Evolutionary conservation across 2,329 filamentous ascomycete species (phyloP).

Genomic region (Neoarthrinium moseri): DNA sequence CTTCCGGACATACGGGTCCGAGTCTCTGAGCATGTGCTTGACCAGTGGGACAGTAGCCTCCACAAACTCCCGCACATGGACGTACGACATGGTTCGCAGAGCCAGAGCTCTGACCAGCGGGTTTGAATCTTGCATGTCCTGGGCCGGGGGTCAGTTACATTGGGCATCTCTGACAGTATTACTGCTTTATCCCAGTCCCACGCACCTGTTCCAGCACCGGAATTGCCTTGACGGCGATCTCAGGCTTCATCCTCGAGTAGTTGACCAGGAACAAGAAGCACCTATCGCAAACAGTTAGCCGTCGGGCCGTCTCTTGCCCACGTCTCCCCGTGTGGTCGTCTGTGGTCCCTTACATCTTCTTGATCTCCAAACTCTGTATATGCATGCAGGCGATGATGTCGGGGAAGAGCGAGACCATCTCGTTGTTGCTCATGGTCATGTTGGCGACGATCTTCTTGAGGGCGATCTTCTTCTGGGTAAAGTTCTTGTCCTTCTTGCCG

Average conservation of each 20-base stretch:
- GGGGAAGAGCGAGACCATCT: slow-evolving; percentile 96
- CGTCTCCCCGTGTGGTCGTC: neutral
- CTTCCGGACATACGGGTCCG: slow-evolving; percentile 95
- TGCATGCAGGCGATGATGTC: slow-evolving; percentile 96
- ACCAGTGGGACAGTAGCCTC: slow-evolving; percentile 84
- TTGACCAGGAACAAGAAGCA: slow-evolving; percentile 98
- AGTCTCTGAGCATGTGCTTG: slow-evolving; percentile 78
- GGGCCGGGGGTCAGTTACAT: too few species aligned
- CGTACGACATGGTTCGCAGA: slow-evolving; percentile 92
- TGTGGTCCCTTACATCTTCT: slow-evolving; percentile 93
- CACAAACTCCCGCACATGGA: slow-evolving; percentile 94
- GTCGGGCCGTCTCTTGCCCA: slow-evolving; percentile 12
- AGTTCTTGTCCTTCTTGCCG: slow-evolving; percentile 98
- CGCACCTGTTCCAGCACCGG: slow-evolving; percentile 77
- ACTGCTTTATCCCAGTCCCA: too few species aligned
- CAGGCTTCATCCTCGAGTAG: slow-evolving; percentile 91
- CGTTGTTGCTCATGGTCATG: slow-evolving; percentile 99
- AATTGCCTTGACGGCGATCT: slow-evolving; percentile 89
- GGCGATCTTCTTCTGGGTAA: slow-evolving; percentile 91
- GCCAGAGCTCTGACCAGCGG: slow-evolving; percentile 90
- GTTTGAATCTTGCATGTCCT: slow-evolving; percentile 94
- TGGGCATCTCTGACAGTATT: too few species aligned
- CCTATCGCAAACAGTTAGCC: slow-evolving; percentile 52
- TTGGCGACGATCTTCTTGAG: slow-evolving; percentile 99
- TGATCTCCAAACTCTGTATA: slow-evolving; percentile 92